phyloP scores from a whole-genome alignment of 257 asterid species.

The Rauvolfia tetraphylla region DNA sequence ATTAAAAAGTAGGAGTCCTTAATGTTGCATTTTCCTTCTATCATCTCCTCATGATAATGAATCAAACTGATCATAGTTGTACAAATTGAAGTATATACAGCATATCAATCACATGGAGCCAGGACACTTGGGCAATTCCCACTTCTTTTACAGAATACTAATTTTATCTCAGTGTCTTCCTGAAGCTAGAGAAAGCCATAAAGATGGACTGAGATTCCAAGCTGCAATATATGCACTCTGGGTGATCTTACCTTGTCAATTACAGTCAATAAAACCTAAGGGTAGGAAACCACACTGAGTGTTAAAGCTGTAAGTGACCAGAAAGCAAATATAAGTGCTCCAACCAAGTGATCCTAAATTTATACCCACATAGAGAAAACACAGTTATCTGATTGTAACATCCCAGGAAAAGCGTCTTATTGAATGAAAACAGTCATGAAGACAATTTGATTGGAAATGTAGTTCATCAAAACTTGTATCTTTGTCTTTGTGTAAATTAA shows the following conservation, averaged over 20 bases:
- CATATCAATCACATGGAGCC: background rate
- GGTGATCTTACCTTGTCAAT: background rate
- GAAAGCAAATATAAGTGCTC: background rate
- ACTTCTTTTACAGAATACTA: background rate
- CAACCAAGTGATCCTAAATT: background rate
- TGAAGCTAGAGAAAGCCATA: background rate
- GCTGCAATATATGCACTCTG: background rate
- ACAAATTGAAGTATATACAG: background rate
- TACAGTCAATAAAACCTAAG: background rate
- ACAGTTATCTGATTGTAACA: background rate
- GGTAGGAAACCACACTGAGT: background rate
- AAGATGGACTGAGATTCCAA: background rate
- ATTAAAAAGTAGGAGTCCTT: constrained; percentile 16
- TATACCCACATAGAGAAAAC: background rate
- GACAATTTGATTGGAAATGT: background rate
- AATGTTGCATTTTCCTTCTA: background rate
- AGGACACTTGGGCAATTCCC: background rate
- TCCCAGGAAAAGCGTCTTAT: background rate
- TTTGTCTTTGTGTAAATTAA: too few relatives aligned
- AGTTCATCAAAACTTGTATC: background rate
- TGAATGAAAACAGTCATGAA: background rate
- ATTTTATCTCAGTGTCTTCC: background rate
- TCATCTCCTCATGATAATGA: background rate
- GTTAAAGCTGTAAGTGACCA: background rate
- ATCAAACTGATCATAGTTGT: background rate